Evolutionary conservation across 2,329 filamentous ascomycete genomes (phyloP).

Genomic region (Xylariaceae sp.): DNA sequence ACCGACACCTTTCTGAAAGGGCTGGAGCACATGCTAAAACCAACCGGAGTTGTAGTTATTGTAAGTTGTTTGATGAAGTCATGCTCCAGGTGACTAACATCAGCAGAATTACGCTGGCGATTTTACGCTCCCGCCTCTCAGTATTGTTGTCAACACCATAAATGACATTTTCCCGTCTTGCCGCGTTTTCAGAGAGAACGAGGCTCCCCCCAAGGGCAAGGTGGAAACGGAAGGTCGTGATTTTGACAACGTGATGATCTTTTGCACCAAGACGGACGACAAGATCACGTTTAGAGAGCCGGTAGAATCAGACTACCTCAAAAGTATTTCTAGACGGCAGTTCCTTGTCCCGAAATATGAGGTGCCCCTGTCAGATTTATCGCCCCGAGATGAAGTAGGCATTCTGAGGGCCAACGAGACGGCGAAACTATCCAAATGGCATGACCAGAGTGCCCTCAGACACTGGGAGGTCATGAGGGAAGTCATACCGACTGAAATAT

Average conservation of each 20-base stretch:
- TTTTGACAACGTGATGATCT: conserved; percentile 95
- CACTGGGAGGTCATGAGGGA: conserved; percentile 92
- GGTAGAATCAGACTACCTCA: conserved; percentile 59
- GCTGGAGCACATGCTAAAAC: conserved; percentile 64
- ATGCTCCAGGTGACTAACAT: conserved; percentile 4
- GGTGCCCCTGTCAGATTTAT: conserved; percentile 49
- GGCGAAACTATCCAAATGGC: conserved; percentile 61
- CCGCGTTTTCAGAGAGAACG: conserved; percentile 79
- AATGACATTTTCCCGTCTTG: conserved; percentile 78
- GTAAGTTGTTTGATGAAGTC: conserved; percentile 43
- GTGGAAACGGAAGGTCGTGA: conserved; percentile 51
- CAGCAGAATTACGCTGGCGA: conserved; percentile 92
- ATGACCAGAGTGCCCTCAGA: conserved; percentile 68
- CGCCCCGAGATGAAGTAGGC: conserved; percentile 40
- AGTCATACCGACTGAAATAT: conserved; percentile 70
- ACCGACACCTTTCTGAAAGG: conserved; percentile 75
- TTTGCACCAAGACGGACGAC: conserved; percentile 64
- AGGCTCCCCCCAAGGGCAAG: conserved; percentile 43
- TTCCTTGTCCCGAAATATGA: conserved; percentile 71
- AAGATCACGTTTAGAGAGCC: conserved; percentile 65
- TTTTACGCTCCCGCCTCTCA: conserved; percentile 67
- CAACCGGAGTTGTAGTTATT: conserved; percentile 80
- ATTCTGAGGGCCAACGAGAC: conserved; percentile 61
- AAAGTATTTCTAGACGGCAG: conserved; percentile 61
- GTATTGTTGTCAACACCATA: conserved; percentile 78